Evolutionary conservation across 768 basidiomycete genomes (phyloP).

Genomic region (Termitomyces sp.): DNA sequence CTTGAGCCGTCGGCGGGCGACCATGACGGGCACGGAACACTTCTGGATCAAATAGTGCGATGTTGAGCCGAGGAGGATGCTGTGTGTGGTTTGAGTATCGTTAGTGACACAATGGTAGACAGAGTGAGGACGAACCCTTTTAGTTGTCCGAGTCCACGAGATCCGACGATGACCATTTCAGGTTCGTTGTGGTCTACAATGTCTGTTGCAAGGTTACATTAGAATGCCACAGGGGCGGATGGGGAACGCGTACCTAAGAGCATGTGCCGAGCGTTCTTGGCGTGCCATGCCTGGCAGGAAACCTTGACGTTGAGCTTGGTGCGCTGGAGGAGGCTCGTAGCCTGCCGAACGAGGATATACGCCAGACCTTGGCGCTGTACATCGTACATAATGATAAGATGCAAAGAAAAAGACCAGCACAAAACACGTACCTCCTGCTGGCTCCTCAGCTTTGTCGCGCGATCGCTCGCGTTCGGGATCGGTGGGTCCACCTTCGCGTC

Average conservation of each 20-base stretch:
- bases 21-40: slow-evolving; percentile 96
- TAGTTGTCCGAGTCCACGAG: slow-evolving; percentile 81
- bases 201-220: slow-evolving; percentile 31
- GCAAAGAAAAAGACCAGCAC: neutral
- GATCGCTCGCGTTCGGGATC: slow-evolving; percentile 68
- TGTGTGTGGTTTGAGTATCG: slow-evolving; percentile 20
- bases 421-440: slow-evolving; percentile 77
- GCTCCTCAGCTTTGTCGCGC: slow-evolving; percentile 70
- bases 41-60: slow-evolving; percentile 94
- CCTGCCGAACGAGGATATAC: slow-evolving; percentile 86
- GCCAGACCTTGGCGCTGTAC: slow-evolving; percentile 80
- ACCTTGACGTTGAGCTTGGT: slow-evolving; percentile 85
- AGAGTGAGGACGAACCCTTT: slow-evolving; percentile 50
- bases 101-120: neutral
- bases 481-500: slow-evolving; percentile 79
- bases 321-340: slow-evolving; percentile 83
- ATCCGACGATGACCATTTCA: slow-evolving; percentile 91
- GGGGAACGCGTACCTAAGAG: slow-evolving; percentile 49
- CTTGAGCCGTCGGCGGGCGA: slow-evolving; percentile 86
- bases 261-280: slow-evolving; percentile 92
- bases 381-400: slow-evolving; percentile 4
- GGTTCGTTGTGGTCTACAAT: slow-evolving; percentile 86
- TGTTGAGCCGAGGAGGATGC: slow-evolving; percentile 90
- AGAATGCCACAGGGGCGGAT: neutral
- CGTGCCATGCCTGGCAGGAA: slow-evolving; percentile 93